Evolutionary conservation across 75 land plant species (phyloP).

Genomic region (Picea sitchensis): DNA sequence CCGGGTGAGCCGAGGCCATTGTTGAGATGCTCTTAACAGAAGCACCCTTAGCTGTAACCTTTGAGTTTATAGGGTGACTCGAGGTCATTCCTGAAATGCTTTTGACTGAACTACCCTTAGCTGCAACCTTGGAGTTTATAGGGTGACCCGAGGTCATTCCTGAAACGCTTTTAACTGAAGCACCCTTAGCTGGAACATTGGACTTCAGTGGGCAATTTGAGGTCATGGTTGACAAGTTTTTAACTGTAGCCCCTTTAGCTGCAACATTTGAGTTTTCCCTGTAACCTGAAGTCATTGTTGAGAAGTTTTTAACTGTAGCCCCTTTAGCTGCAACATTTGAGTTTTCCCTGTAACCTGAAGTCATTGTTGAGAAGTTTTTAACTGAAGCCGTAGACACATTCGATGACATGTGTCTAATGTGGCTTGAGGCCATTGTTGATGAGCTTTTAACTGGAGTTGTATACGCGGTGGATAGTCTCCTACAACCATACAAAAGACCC

Average conservation of each 20-base stretch:
- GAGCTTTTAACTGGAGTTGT: neutral
- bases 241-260: neutral
- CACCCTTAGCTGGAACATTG: neutral
- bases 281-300: neutral
- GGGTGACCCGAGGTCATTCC: neutral
- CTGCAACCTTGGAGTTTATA: neutral
- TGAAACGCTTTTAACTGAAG: neutral
- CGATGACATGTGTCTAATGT: neutral
- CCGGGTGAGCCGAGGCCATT: neutral
- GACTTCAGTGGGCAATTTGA: neutral
- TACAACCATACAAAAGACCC: neutral
- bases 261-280: conserved; percentile 3
- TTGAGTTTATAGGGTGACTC: neutral
- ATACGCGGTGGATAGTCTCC: neutral
- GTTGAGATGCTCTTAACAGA: neutral
- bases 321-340: neutral
- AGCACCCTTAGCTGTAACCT: neutral
- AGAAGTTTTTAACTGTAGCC: neutral
- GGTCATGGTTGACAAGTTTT: neutral
- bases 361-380: neutral
- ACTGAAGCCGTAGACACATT: neutral
- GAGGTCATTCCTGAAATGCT: neutral
- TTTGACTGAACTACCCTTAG: neutral
- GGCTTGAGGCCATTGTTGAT: neutral
- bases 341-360: neutral